A percentile compares a stretch with the other conserved stretches of the same genome.
Evolutionary conservation across 177 flowering plant genomes (phyloP).

Genomic region (Tripterygium wilfordii): DNA sequence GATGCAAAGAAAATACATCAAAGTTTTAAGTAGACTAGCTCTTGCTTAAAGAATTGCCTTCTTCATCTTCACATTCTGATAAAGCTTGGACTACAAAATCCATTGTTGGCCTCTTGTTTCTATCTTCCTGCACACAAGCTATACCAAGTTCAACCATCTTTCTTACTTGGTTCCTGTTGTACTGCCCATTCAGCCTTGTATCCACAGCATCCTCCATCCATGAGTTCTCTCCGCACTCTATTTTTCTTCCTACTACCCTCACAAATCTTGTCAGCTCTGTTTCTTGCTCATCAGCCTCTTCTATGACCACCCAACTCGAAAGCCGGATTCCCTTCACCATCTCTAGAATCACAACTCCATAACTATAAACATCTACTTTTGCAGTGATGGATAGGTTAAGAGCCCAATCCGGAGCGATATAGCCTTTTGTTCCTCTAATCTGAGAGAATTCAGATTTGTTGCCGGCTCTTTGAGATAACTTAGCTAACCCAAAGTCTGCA

Average conservation of each 20-base stretch:
- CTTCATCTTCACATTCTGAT: slow-evolving; percentile 29
- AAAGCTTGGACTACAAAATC: slow-evolving; percentile 38
- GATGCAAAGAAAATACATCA: too few relatives aligned
- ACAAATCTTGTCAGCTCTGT: slow-evolving; percentile 15
- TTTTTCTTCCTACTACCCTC: background rate
- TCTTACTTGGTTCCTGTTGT: too few relatives aligned
- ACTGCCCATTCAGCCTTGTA: slow-evolving; percentile 33
- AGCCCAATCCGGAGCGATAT: too few relatives aligned
- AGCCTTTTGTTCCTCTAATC: background rate
- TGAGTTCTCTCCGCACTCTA: background rate
- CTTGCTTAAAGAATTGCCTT: too few relatives aligned
- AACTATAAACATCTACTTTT: too few relatives aligned
- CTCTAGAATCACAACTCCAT: too few relatives aligned
- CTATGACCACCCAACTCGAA: slow-evolving; percentile 23
- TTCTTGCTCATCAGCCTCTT: slow-evolving; percentile 16
- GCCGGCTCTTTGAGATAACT: slow-evolving; percentile 41
- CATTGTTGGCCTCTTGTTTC: slow-evolving; percentile 53
- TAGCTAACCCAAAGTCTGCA: slow-evolving; percentile 65
- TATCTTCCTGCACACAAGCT: slow-evolving; percentile 48
- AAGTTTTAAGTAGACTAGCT: too few relatives aligned
- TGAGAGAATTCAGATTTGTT: slow-evolving; percentile 23
- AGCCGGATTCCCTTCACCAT: slow-evolving; percentile 46
- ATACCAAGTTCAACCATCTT: slow-evolving; percentile 38
- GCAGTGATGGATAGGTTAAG: too few relatives aligned
- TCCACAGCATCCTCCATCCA: too few relatives aligned